Conservation (phyloP, 2,329 filamentous ascomycete genomes). For the Cadophora sp. region DNA sequence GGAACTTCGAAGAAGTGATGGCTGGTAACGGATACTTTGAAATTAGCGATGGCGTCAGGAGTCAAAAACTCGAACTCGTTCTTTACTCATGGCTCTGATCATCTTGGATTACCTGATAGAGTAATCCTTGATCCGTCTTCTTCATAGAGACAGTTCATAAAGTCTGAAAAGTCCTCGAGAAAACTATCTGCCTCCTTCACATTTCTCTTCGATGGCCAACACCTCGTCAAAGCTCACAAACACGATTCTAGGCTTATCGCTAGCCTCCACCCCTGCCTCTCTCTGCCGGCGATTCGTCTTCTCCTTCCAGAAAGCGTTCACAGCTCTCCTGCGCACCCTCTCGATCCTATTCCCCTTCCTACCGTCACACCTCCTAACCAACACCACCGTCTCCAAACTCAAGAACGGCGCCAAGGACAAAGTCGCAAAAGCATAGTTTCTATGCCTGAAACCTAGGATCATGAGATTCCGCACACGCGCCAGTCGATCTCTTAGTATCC, state of each 20-base stretch:
- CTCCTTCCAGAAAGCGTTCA: not conserved
- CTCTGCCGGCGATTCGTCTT: not conserved
- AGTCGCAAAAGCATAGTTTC: not conserved
- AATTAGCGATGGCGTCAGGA: conserved; percentile 12
- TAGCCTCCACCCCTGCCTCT: not conserved
- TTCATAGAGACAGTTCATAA: not conserved
- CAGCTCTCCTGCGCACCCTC: not conserved
- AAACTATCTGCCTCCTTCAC: not conserved
- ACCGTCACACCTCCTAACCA: not conserved
- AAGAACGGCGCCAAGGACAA: not conserved
- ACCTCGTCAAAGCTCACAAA: not conserved
- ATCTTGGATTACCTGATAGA: too few relatives aligned
- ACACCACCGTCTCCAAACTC: not conserved
- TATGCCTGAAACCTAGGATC: not conserved
- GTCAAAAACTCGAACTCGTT: not conserved
- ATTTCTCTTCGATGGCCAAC: not conserved
- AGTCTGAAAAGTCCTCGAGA: not conserved
- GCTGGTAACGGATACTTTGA: not conserved
- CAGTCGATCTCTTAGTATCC: not conserved
- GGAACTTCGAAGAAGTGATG: conserved; percentile 51
- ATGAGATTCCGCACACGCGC: not conserved
- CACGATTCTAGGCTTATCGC: not conserved
- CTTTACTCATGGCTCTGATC: too few relatives aligned
- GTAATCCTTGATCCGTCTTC: too few relatives aligned
- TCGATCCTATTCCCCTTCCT: not conserved